phyloP scores from a whole-genome alignment of 2,329 filamentous ascomycete species.

The Cercospora nicotianae region DNA sequence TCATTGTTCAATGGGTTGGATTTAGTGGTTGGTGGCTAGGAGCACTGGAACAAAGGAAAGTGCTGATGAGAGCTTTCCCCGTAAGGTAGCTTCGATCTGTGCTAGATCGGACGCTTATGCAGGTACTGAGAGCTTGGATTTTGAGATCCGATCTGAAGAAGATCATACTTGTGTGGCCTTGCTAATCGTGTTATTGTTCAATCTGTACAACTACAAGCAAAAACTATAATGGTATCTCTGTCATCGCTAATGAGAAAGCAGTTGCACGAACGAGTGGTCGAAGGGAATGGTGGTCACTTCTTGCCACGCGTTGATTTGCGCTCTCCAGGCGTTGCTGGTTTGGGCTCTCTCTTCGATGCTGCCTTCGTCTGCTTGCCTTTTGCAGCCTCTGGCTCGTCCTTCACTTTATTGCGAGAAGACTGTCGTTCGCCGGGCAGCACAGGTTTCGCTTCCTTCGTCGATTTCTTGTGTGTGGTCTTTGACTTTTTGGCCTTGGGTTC shows the following conservation, averaged over 20 bases:
- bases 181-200: neutral
- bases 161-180: neutral
- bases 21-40: neutral
- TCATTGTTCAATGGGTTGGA: constrained; percentile 1
- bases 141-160: neutral
- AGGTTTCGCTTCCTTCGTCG: constrained; percentile 22
- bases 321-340: constrained; percentile 24
- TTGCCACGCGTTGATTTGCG: constrained; percentile 27
- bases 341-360: constrained; percentile 25
- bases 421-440: constrained; percentile 7
- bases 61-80: neutral
- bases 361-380: constrained; percentile 17
- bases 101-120: constrained; percentile 1
- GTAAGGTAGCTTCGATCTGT: neutral
- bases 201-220: neutral
- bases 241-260: neutral
- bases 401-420: constrained; percentile 4
- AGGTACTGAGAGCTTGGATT: neutral
- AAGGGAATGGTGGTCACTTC: constrained; percentile 7
- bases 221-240: neutral
- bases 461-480: constrained; percentile 23
- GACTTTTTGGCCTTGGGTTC: constrained; percentile 13
- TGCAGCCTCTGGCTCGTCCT: neutral
- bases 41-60: neutral
- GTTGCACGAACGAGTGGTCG: neutral